phyloP scores from a whole-genome alignment of 2,329 filamentous ascomycete genomes.

The Aureobasidium sp. region DNA sequence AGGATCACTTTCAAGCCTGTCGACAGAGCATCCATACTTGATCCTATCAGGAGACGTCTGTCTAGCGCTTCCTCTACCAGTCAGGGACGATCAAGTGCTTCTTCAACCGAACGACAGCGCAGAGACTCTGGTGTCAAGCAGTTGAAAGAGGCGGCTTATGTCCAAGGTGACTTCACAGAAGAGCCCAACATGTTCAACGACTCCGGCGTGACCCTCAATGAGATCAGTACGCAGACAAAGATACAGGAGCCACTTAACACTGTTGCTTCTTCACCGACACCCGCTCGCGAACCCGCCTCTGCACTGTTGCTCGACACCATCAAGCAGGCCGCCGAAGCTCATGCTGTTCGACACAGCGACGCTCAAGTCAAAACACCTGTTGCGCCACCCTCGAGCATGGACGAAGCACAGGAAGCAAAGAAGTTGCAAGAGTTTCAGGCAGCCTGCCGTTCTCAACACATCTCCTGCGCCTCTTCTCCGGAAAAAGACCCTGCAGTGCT shows the following conservation, averaged over 20 bases:
- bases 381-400: neutral
- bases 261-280: neutral
- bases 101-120: neutral
- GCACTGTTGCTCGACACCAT: constrained; percentile 1
- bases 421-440: neutral
- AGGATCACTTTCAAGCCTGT: neutral
- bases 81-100: neutral
- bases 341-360: neutral
- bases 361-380: neutral
- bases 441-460: neutral
- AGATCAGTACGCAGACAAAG: neutral
- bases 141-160: neutral
- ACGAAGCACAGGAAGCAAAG: neutral
- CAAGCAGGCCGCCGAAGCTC: neutral
- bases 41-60: constrained; percentile 8
- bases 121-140: neutral
- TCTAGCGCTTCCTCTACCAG: neutral
- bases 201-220: neutral
- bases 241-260: neutral
- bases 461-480: neutral
- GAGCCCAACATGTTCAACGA: neutral
- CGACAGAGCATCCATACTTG: constrained; percentile 7
- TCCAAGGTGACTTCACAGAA: neutral
- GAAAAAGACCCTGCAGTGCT: neutral
- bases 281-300: neutral